Percentiles rank a stretch among this genome's conserved stretches.
Conservation (phyloP, 495 filamentous ascomycete genomes). For the Aspergillus homomorphus region DNA sequence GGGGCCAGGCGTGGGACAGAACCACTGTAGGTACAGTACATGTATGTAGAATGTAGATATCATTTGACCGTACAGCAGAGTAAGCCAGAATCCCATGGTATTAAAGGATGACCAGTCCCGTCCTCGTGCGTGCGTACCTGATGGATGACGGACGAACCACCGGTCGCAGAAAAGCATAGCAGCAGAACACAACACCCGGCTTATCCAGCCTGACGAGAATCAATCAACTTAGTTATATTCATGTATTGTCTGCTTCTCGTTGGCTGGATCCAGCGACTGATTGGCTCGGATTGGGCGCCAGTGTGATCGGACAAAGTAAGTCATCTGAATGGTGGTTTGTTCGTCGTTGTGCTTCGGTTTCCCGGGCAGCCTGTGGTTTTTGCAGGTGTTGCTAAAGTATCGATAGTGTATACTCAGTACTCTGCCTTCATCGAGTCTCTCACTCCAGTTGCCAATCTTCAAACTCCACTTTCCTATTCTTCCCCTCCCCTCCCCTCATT, state of each 20-base stretch:
- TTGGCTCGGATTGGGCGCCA: not conserved
- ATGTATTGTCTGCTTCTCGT: not conserved
- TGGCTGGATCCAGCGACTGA: not conserved
- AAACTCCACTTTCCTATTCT: too few relatives aligned
- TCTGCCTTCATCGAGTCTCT: not conserved
- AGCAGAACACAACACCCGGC: not conserved
- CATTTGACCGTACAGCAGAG: slow-evolving; percentile 3
- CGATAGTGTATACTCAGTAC: too few relatives aligned
- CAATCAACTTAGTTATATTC: not conserved
- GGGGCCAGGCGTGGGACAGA: not conserved
- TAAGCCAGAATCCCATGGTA: not conserved
- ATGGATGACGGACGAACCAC: slow-evolving; percentile 1
- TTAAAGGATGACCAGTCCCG: not conserved
- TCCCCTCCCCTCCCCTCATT: slow-evolving; percentile 1
- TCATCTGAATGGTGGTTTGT: not conserved
- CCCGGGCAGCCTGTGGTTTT: slow-evolving; percentile 18
- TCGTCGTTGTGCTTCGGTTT: slow-evolving; percentile 15
- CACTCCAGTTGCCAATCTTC: too few relatives aligned
- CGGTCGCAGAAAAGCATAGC: slow-evolving; percentile 1
- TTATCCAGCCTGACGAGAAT: not conserved
- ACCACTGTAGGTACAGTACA: too few relatives aligned
- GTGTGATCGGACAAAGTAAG: slow-evolving; percentile 3
- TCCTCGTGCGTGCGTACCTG: not conserved
- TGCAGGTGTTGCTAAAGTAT: too few relatives aligned
- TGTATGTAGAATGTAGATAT: too few relatives aligned